Conservation (phyloP, 2,329 filamentous ascomycete species). For the Aspergillus quadricinctus region DNA sequence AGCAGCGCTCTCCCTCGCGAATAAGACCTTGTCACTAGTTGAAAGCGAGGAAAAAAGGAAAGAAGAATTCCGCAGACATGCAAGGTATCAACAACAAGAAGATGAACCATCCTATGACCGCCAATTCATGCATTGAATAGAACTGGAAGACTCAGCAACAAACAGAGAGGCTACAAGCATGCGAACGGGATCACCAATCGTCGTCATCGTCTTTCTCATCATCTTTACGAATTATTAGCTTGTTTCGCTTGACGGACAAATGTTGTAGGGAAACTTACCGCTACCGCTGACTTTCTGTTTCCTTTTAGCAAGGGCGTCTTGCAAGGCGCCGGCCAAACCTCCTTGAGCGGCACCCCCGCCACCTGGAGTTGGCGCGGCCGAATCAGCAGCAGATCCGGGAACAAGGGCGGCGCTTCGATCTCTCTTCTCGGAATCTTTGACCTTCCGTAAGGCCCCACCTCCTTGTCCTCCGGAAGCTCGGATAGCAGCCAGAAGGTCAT, state of each 20-base stretch:
- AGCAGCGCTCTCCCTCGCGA: not conserved
- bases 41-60: constrained; percentile 3
- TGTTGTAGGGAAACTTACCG: constrained; percentile 60
- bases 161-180: not conserved
- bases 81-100: constrained; percentile 16
- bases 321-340: constrained; percentile 77
- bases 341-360: constrained; percentile 50
- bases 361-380: constrained; percentile 54
- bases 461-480: constrained; percentile 54
- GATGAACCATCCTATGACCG: not conserved
- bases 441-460: constrained; percentile 42
- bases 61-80: constrained; percentile 4
- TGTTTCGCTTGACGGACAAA: not conserved
- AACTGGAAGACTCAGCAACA: not conserved
- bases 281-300: constrained; percentile 93
- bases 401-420: constrained; percentile 44
- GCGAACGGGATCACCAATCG: constrained; percentile 35
- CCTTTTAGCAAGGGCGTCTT: constrained; percentile 70
- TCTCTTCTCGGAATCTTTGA: constrained; percentile 43
- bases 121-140: constrained; percentile 6
- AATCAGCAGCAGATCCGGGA: constrained; percentile 51
- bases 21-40: not conserved
- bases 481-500: constrained; percentile 46
- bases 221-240: constrained; percentile 34
- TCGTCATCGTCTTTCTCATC: constrained; percentile 45